Base-by-base conservation (phyloP, 257 asterid species). In the Prunella vulgaris region DNA sequence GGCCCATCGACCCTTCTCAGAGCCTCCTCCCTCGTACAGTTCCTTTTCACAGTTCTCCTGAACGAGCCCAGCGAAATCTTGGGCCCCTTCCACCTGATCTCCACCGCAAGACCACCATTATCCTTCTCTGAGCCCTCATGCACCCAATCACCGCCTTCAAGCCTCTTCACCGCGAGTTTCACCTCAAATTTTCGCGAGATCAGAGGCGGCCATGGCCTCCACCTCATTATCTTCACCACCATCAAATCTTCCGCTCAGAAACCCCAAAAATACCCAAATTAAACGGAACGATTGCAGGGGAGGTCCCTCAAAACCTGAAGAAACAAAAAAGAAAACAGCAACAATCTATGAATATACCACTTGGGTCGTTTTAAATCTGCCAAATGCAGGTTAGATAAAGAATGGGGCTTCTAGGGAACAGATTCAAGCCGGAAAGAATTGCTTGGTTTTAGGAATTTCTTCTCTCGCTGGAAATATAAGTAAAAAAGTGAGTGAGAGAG, bases 121-220 rank as follows among this genome's bases (percentile, higher is more conserved):
- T 76, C 88, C 84, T 80, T 84, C 40, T 72, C 93, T 28, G 75
- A 65, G 54, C 74, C 81, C 69, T 82, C 97, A 33, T 62, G 85
- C 83, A 84, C 82, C 90, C 77, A 85, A 70, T 84, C 87, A 59
- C 72, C 64, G 37, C 92, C 86, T 57, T 92, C 95, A 2, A 87
- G 85, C 71, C 83, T 82, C 79, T 51, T 58, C 24, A 89, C 92
- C 25, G 60, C 74, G 30, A 92, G 76, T 66, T 68, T 87, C 20
- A 92, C 97, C 80, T 81, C 89, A 51, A 64, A 87, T 71, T 86
- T 92, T 57, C 80, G 85, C 6, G 98, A 79, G 59, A 80, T 72
- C 8, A 83, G 83, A 17, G 98, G 98, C 54, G 98, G 98, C 98
- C 98, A 92, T 58, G 98, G 98, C 67, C 97, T 87, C 98, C 98